Evolutionary conservation across 2,329 filamentous ascomycete species (phyloP).

Genomic region (Colletotrichum sp.): DNA sequence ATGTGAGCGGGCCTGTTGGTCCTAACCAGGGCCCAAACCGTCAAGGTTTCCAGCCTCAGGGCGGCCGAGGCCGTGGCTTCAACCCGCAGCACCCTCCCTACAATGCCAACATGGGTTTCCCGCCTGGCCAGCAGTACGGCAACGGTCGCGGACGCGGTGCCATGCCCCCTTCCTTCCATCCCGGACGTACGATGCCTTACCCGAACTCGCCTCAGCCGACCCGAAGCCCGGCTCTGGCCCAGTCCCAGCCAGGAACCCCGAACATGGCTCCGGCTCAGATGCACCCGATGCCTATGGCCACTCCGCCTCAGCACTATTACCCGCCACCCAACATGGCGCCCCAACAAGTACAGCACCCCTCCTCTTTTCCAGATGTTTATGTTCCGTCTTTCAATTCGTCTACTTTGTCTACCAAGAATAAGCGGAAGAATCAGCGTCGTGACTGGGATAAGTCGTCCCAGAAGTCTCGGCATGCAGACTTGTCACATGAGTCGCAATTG

Average conservation of each 20-base stretch:
- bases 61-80: slow-evolving; percentile 56
- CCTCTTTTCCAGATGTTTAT: slow-evolving; percentile 39
- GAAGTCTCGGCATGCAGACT: slow-evolving; percentile 40
- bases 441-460: slow-evolving; percentile 52
- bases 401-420: slow-evolving; percentile 39
- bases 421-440: slow-evolving; percentile 51
- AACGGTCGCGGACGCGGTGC: slow-evolving; percentile 54
- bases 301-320: slow-evolving; percentile 66
- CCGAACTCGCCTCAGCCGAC: slow-evolving; percentile 71
- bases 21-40: slow-evolving; percentile 64
- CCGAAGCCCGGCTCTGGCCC: slow-evolving; percentile 69
- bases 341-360: slow-evolving; percentile 62
- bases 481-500: slow-evolving; percentile 35
- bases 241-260: slow-evolving; percentile 71
- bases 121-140: slow-evolving; percentile 42
- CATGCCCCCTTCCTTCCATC: slow-evolving; percentile 53
- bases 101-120: slow-evolving; percentile 48
- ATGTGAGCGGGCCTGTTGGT: slow-evolving; percentile 68
- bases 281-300: slow-evolving; percentile 67
- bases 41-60: slow-evolving; percentile 55
- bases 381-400: background rate
- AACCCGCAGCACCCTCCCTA: slow-evolving; percentile 49
- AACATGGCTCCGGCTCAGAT: slow-evolving; percentile 68
- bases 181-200: slow-evolving; percentile 46
- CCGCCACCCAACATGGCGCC: slow-evolving; percentile 58